Conservation (phyloP, 495 filamentous ascomycete genomes). For the Ramalina peruviana region DNA sequence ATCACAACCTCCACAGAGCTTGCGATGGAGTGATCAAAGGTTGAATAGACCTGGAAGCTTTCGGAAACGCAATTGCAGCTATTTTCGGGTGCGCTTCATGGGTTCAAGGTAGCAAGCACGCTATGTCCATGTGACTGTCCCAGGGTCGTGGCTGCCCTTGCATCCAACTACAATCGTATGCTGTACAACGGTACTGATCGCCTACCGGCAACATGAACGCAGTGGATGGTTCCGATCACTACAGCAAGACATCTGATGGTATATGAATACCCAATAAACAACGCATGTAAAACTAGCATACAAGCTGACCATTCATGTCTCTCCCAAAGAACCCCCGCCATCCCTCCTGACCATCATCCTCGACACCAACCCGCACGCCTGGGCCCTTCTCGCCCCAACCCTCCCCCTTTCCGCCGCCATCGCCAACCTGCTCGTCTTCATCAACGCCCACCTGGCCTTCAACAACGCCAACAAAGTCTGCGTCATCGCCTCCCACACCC, state of each 20-base stretch:
- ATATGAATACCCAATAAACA: constrained; percentile 7
- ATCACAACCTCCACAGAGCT: no score
- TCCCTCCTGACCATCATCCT: constrained; percentile 84
- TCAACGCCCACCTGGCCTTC: constrained; percentile 88
- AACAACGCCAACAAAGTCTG: constrained; percentile 87
- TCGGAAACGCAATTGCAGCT: no score
- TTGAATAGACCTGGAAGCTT: no score
- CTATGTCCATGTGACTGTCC: no score
- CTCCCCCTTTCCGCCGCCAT: constrained; percentile 78
- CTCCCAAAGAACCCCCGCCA: constrained; percentile 47
- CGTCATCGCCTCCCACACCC: constrained; percentile 76
- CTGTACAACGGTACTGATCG: no score
- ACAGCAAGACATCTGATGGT: constrained; percentile 45
- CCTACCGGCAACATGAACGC: constrained; percentile 51
- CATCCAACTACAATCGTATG: neutral
- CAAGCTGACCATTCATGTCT: constrained; percentile 11
- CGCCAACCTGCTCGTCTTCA: constrained; percentile 85
- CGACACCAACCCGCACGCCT: constrained; percentile 93
- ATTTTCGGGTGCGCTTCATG: no score
- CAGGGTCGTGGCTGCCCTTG: no score
- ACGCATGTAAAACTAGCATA: neutral
- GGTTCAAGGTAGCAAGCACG: no score
- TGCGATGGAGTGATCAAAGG: no score
- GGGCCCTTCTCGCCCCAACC: constrained; percentile 59
- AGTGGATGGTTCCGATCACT: constrained; percentile 81